Conservation (phyloP, 164 flowering plant species). For the Umbilicus rupestris region DNA sequence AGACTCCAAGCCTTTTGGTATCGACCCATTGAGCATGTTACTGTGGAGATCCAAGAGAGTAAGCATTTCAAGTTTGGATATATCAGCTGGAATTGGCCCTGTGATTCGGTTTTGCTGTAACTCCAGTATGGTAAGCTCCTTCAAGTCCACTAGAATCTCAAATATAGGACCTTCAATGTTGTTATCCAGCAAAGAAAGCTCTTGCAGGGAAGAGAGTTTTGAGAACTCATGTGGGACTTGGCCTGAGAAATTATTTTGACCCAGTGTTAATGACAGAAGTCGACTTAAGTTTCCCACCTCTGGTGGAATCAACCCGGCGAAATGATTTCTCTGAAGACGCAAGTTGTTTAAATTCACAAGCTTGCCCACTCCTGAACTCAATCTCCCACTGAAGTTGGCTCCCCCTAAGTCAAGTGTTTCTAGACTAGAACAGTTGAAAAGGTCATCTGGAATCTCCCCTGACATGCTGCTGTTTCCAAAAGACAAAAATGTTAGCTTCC, state of each 20-base stretch:
- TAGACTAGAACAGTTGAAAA: constrained; percentile 58
- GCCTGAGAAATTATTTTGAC: constrained; percentile 35
- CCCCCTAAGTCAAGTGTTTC: constrained; percentile 21
- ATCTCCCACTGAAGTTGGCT: constrained; percentile 36
- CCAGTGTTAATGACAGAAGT: constrained; percentile 24
- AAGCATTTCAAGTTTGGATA: constrained; percentile 50
- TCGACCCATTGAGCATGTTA: constrained; percentile 56
- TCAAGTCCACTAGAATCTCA: constrained; percentile 30
- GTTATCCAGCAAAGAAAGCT: constrained; percentile 39
- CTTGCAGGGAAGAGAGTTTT: constrained; percentile 51
- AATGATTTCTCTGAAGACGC: constrained; percentile 22
- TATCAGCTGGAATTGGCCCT: constrained; percentile 45
- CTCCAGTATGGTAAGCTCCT: constrained; percentile 32
- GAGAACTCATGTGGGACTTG: constrained; percentile 37
- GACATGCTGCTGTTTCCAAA: constrained; percentile 34
- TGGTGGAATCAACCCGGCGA: constrained; percentile 37
- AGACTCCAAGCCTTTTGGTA: constrained; percentile 37
- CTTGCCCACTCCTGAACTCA: constrained; percentile 31
- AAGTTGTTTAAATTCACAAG: constrained; percentile 25
- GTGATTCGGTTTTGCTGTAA: constrained; percentile 39
- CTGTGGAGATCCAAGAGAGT: constrained; percentile 43
- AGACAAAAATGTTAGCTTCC: constrained; percentile 39
- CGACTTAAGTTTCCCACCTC: constrained; percentile 42
- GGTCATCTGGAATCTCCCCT: constrained; percentile 57
- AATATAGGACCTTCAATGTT: constrained; percentile 53